Conservation (phyloP, 108 stramenopile species). For the Craspedostauros australis region DNA sequence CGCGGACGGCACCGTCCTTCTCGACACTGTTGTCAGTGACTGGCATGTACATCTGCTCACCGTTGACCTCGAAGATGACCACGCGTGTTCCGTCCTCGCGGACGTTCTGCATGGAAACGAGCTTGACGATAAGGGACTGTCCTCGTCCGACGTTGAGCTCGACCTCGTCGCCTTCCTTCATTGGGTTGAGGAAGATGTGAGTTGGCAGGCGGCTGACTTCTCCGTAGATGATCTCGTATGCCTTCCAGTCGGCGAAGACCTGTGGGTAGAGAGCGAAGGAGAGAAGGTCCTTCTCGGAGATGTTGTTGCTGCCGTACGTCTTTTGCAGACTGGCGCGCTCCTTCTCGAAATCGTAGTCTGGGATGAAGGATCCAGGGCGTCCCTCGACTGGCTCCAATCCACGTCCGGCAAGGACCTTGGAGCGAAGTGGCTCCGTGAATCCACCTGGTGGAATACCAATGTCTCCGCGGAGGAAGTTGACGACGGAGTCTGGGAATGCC, state of each 20-base stretch:
- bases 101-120: conserved; percentile 48
- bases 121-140: conserved; percentile 36
- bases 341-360: conserved; percentile 66
- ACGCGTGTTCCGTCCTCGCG: conserved; percentile 50
- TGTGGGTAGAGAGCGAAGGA: conserved; percentile 86
- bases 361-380: conserved; percentile 87
- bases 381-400: conserved; percentile 71
- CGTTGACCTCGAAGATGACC: conserved; percentile 88
- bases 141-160: conserved; percentile 60
- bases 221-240: conserved; percentile 41
- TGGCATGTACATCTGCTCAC: conserved; percentile 62
- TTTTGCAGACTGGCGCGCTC: conserved; percentile 44
- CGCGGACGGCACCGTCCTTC: conserved; percentile 31
- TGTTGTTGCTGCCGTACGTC: conserved; percentile 49
- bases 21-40: conserved; percentile 45
- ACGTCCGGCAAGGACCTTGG: conserved; percentile 58
- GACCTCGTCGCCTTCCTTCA: conserved; percentile 85
- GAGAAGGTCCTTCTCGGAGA: conserved; percentile 76
- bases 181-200: conserved; percentile 73
- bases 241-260: conserved; percentile 83
- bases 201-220: conserved; percentile 75
- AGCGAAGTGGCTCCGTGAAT: conserved; percentile 91
- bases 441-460: conserved; percentile 89
- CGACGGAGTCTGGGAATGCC: conserved; percentile 83
- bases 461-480: conserved; percentile 88